Evolutionary conservation across 2,329 filamentous ascomycete species (phyloP).

Genomic region (Alternaria consortialis): DNA sequence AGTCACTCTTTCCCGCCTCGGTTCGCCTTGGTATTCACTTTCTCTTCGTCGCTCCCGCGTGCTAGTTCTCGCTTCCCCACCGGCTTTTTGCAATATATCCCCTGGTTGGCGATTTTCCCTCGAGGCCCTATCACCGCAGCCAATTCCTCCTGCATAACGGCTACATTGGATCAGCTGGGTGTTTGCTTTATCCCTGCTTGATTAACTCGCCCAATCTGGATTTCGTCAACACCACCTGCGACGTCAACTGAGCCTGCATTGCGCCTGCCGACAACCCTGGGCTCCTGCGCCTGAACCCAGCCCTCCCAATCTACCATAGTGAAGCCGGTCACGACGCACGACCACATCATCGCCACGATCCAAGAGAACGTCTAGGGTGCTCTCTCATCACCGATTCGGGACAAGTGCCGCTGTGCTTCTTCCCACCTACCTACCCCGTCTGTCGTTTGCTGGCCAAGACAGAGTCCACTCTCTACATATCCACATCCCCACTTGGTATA

Average conservation of each 20-base stretch:
- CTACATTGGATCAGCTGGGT: conserved; percentile 38
- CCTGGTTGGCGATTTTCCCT: conserved; percentile 38
- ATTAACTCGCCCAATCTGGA: conserved; percentile 42
- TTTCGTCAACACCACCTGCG: conserved; percentile 31
- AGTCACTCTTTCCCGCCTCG: conserved; percentile 27
- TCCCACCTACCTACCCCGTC: conserved; percentile 34
- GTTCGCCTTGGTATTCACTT: conserved; percentile 32
- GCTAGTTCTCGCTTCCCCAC: conserved; percentile 33
- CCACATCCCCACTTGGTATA: conserved; percentile 28
- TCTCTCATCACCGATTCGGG: conserved; percentile 16
- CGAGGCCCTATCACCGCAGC: conserved; percentile 31
- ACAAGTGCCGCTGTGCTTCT: conserved; percentile 20
- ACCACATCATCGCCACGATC: conserved; percentile 25
- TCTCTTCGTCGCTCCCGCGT: conserved; percentile 32
- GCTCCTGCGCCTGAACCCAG: conserved; percentile 33
- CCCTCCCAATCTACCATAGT: conserved; percentile 36
- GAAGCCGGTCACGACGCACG: conserved; percentile 36
- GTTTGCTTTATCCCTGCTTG: conserved; percentile 43
- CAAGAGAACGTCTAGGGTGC: conserved; percentile 12
- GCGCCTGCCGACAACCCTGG: conserved; percentile 30
- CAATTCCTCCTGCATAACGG: conserved; percentile 38
- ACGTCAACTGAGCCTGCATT: conserved; percentile 30
- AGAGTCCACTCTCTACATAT: conserved; percentile 46
- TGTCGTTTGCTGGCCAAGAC: conserved; percentile 53
- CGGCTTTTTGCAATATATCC: conserved; percentile 41